Base-by-base conservation (phyloP, 768 basidiomycete species). In the Leucocoprinus birnbaumii region DNA sequence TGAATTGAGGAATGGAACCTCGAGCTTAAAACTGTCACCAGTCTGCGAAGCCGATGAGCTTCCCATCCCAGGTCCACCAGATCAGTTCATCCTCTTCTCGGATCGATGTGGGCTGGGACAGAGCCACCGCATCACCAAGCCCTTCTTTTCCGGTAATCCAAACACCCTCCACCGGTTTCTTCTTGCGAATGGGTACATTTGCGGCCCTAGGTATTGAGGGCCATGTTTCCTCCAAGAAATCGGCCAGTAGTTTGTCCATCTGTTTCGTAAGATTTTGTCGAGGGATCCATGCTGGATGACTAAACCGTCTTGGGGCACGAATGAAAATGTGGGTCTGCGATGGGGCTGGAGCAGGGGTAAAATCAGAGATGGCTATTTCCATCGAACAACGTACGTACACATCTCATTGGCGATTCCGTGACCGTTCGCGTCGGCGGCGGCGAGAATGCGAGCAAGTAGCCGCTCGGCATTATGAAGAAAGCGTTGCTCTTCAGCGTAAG, bases 1-100 rank as follows among this genome's bases (percentile, higher is more conserved):
- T n/a, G n/a, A n/a, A n/a, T n/a, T n/a, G n/a, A n/a, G n/a, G n/a
- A n/a, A n/a, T n/a, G n/a, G n/a, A n/a, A n/a, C n/a, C n/a, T n/a
- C n/a, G n/a, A n/a, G n/a, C n/a, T n/a, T n/a, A n/a, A n/a, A n/a
- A n/a, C n/a, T n/a, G n/a, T 67, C 64, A 80, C 79, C 80, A 81
- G 34, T 80, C 79, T 22, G 72, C 66, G 58, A 83, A 78, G 2
- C 81, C 81, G 11, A 72, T 70, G 50, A 83, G 63, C 58, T 77
- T 79, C 1, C 80, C 80, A 63, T 83, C 78, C 81, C 81, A 83
- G 51, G 72, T 79, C 81, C 81, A 83, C 81, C 81, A 83, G 43
- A 83, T 81, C 79, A 82, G 76, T 54, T 83, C 80, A 40, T 78
- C 76, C 7, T 71, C 71, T 31, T 67, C 65, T 27, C 24, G 24